Evolutionary conservation across 2,329 filamentous ascomycete species (phyloP), one percentile per base, ranked within the genome.

Genomic region (Alternaria dauci): DNA sequence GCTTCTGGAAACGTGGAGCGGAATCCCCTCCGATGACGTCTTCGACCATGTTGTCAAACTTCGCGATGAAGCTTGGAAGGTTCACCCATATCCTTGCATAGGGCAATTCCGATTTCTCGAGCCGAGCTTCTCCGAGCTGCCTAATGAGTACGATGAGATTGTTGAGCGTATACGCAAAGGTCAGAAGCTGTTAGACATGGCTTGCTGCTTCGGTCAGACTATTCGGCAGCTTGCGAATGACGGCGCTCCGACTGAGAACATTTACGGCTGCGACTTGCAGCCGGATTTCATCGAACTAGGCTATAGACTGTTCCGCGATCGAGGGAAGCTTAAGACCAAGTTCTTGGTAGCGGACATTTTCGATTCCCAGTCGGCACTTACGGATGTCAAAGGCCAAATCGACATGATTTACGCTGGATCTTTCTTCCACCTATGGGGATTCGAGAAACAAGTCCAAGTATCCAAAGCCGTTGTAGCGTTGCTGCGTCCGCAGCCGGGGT

Each of bases 291-390:
- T 88, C 53, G 80, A 86, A 11, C 73, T 86, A n/a, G 87, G 87
- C 28, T 88, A 76, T 59, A 60, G 71, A 51, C 67, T 78, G 20
- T 78, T 78, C 58, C 42, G 51, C 7, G 76, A 78, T 54, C 59
- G 58, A 26, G 70, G 77, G n/a, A 79, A 57, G 34, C 75, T 87
- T 5, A 77, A 78, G 20, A 80, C 80, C 2, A 79, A 78, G 2
- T 87, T 88, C 62, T 74, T 88, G 30, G 69, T 80, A 1, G 85
- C 84, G 23, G 82, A 87, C 61, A 76, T 87, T 60, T 72, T 86
- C 43, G 72, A 73, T 11, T 30, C 65, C 8, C 52, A 69, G 11
- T 77, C 76, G 1, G 48, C 67, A 8, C 65, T 79, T 6, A 57
- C 67, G 4, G 53, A 69, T 0, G 51, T 80, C 7, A 63, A 69